phyloP scores from a whole-genome alignment of 805 yeast genomes.

The Candida incommunis region DNA sequence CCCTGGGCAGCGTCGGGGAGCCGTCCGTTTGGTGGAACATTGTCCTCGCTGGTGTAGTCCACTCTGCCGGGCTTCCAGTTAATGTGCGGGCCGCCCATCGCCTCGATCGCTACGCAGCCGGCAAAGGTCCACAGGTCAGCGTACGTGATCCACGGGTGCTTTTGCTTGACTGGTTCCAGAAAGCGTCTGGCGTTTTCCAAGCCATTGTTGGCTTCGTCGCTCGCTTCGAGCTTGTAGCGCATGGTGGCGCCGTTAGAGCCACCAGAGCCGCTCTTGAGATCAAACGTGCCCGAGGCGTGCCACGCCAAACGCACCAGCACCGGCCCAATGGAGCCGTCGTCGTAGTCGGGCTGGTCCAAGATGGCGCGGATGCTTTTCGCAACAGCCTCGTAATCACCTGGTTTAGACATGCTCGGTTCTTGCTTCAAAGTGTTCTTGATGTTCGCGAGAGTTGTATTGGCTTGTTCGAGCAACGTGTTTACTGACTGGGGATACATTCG shows the following conservation, averaged over 20 bases:
- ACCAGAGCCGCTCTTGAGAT: slow-evolving; percentile 34
- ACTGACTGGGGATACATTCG: too few relatives aligned
- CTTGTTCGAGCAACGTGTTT: too few relatives aligned
- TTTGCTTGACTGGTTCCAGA: slow-evolving; percentile 37
- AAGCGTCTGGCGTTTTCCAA: slow-evolving; percentile 41
- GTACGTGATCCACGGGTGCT: slow-evolving; percentile 47
- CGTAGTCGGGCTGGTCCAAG: slow-evolving; percentile 34
- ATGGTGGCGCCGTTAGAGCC: slow-evolving; percentile 45
- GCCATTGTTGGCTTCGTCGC: slow-evolving; percentile 33
- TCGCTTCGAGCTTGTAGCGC: slow-evolving; percentile 32
- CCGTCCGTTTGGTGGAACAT: slow-evolving; percentile 49
- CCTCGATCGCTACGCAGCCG: slow-evolving; percentile 53
- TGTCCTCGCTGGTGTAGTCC: slow-evolving; percentile 39
- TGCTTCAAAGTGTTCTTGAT: too few relatives aligned
- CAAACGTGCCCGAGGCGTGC: slow-evolving; percentile 77
- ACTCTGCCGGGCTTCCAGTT: slow-evolving; percentile 67
- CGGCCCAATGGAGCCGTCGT: slow-evolving; percentile 64
- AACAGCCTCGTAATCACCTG: slow-evolving; percentile 25
- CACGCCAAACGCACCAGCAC: slow-evolving; percentile 68
- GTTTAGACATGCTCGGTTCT: too few relatives aligned
- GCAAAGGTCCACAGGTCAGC: slow-evolving; percentile 63
- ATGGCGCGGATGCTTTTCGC: slow-evolving; percentile 22
- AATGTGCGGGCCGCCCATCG: slow-evolving; percentile 51
- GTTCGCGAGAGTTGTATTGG: too few relatives aligned
- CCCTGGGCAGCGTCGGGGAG: slow-evolving; percentile 47